phyloP scores from a whole-genome alignment of 2,329 filamentous ascomycete species.

The Ampelomyces quisqualis region DNA sequence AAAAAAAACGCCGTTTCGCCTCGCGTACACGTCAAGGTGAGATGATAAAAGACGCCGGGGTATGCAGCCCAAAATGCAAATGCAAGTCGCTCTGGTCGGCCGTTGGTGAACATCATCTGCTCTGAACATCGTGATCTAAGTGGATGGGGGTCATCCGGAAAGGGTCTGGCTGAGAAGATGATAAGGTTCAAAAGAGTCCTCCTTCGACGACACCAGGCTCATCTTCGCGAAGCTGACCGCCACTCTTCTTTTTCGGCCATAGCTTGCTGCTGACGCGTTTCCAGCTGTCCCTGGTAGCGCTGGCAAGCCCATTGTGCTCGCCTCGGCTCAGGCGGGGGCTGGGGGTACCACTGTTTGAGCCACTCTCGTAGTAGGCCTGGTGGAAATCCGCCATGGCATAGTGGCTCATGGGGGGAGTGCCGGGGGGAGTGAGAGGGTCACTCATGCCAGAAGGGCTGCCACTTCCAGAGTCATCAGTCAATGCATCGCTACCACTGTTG shows the following conservation, averaged over 20 bases:
- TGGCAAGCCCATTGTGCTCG: conserved; percentile 41
- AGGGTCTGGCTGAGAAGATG: not conserved
- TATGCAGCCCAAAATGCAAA: conserved; percentile 41
- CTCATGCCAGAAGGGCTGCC: conserved; percentile 49
- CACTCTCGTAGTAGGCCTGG: conserved; percentile 39
- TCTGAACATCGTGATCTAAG: conserved; percentile 16
- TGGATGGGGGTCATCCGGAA: conserved; percentile 3
- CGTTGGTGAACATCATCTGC: conserved; percentile 35
- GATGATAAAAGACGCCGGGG: conserved; percentile 31
- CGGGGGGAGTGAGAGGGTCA: conserved; percentile 73
- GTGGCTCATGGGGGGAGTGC: conserved; percentile 67
- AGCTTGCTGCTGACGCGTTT: conserved; percentile 46
- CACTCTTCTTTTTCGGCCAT: conserved; percentile 45
- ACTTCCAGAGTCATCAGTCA: conserved; percentile 65
- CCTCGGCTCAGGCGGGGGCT: conserved; percentile 42
- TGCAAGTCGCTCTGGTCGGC: conserved; percentile 37
- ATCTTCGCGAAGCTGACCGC: conserved; percentile 39
- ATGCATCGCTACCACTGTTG: conserved; percentile 50
- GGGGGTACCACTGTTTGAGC: conserved; percentile 37
- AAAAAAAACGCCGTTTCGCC: conserved; percentile 36
- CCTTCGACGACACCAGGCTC: conserved; percentile 41
- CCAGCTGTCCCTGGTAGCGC: conserved; percentile 43
- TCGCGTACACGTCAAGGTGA: conserved; percentile 27
- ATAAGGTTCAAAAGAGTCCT: conserved; percentile 33
- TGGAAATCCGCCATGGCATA: conserved; percentile 50